Evolutionary conservation across 768 basidiomycete species (phyloP).

Genomic region (Leccinum aurantiacum): DNA sequence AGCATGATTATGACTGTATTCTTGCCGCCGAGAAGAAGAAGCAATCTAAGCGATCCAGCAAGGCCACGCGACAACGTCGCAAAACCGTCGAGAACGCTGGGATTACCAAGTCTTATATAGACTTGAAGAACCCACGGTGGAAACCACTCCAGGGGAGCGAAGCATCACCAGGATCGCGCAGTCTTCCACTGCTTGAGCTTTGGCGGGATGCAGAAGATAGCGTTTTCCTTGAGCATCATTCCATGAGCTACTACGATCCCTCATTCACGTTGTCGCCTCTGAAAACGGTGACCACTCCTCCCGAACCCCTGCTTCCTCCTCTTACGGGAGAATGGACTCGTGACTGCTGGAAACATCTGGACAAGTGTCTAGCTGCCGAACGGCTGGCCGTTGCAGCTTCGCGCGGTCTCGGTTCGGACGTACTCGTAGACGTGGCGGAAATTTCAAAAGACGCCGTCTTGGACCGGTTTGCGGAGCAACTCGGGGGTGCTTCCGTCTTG

Average conservation of each 20-base stretch:
- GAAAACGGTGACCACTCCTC: neutral
- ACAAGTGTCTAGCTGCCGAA: slow-evolving; percentile 76
- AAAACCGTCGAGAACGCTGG: slow-evolving; percentile 35
- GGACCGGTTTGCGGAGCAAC: slow-evolving; percentile 49
- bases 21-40: slow-evolving; percentile 33
- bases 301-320: slow-evolving; percentile 8
- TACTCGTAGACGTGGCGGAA: slow-evolving; percentile 51
- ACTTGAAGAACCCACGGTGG: slow-evolving; percentile 13
- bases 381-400: slow-evolving; percentile 48
- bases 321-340: slow-evolving; percentile 55
- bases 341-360: slow-evolving; percentile 78
- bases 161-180: slow-evolving; percentile 33
- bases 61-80: slow-evolving; percentile 38
- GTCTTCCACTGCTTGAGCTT: slow-evolving; percentile 31
- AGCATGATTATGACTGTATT: slow-evolving; percentile 89
- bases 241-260: slow-evolving; percentile 15
- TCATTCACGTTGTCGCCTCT: slow-evolving; percentile 21
- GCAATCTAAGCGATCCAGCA: slow-evolving; percentile 31
- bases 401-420: slow-evolving; percentile 29
- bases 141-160: slow-evolving; percentile 8
- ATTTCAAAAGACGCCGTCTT: slow-evolving; percentile 60
- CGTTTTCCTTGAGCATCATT: slow-evolving; percentile 29
- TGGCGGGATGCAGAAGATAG: slow-evolving; percentile 33
- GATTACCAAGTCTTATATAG: slow-evolving; percentile 26
- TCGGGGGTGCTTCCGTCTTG: slow-evolving; percentile 47